Conservation (phyloP, 176 grass and related monocot species). For the Zea mays region DNA sequence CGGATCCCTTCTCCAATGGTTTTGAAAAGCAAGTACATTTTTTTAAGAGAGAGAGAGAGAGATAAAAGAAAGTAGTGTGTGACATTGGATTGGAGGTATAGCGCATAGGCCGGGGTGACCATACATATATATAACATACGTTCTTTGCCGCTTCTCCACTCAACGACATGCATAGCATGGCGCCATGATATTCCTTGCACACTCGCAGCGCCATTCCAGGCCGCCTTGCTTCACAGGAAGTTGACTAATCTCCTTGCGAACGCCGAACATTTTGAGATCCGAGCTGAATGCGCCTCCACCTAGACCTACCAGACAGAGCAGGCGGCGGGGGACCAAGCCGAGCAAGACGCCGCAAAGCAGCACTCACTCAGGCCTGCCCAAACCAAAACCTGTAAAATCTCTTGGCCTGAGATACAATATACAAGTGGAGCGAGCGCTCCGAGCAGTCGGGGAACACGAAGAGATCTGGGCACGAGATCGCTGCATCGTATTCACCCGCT, state of each 20-base stretch:
- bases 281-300: conserved; percentile 2
- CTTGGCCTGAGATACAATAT: too few species aligned
- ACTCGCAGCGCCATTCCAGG: background rate
- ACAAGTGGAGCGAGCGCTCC: too few species aligned
- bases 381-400: too few species aligned
- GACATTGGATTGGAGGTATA: too few species aligned
- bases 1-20: too few species aligned
- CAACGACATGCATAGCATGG: background rate
- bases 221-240: background rate
- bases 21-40: too few species aligned
- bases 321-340: background rate
- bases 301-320: background rate
- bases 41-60: too few species aligned
- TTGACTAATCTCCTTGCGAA: background rate
- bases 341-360: too few species aligned
- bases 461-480: background rate
- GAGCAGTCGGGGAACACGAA: conserved; percentile 29
- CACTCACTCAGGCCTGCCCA: too few species aligned
- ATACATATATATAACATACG: background rate
- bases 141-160: conserved; percentile 29
- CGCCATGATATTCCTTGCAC: conserved; percentile 27
- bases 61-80: background rate
- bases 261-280: conserved; percentile 43
- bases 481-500: too few species aligned
- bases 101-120: too few species aligned